Evolutionary conservation across 1,139 yeast species (phyloP), one percentile per base, ranked within the genome.

Genomic region (Yamadazyma membranifaciens): DNA sequence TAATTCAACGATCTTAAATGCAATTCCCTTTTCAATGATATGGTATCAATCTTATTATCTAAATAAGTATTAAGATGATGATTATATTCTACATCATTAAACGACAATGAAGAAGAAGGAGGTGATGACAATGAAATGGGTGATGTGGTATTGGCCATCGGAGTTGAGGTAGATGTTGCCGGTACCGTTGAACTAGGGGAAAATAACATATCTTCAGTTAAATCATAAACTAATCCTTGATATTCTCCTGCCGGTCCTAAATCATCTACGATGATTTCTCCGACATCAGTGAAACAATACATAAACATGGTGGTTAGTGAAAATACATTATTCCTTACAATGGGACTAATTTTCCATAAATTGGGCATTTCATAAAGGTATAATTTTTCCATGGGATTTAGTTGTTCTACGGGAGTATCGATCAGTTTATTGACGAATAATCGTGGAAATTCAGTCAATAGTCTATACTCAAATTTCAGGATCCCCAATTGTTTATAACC

Each of bases 281-380:
- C 36, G 3, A 38, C 30, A 31, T 39, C 38, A 9, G 27, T 13
- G 10, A 11, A n/a, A 11, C 11, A 16, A 27, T 38, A 34, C 10
- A 42, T 31, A 10, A 30, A 27, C 29, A 38, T 33, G 6, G 40
- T 15, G 9, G 38, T 45, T 17, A 40, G 30, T 11, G 36, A 42
- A 20, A 14, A 39, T 12, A 41, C 38, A 34, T 40, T 38, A 6
- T 37, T 40, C 32, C 37, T 32, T 25, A 36, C 9, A 5, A 34
- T 24, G 1, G 27, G 9, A 31, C 40, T 27, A 4, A 28, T 6
- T 13, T 32, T 30, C 41, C 41, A 40, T 13, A 62, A 43, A 11
- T 43, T 35, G 0, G 71, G 70, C 1, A 63, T 60, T 20, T 55
- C 50, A 20, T 42, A 43, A 20, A 54, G 49, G 69, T 69, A 66